Evolutionary conservation across 768 basidiomycete genomes (phyloP), one percentile per base, ranked within the genome.

Genomic region (Coprinopsis sp.): DNA sequence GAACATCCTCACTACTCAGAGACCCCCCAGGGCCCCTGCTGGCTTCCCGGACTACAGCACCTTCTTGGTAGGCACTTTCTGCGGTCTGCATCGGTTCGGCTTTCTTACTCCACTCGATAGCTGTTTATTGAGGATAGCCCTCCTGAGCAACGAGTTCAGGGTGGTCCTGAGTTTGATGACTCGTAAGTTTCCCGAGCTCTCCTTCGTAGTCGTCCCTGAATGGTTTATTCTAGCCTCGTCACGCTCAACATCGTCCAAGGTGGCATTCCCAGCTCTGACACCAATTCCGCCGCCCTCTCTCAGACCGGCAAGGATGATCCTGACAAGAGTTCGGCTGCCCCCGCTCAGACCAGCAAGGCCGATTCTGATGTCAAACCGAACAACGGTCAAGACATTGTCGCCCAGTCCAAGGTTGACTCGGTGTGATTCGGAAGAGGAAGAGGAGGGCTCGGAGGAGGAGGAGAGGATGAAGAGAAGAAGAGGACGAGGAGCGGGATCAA

Each of bases 321-420:
- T 8, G 25, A 40, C 6, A 16, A 27, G 11, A 23, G 25, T 29
- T 4, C 5, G 6, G 25, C 37, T 23, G 6, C 37, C 18, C 25
- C 37, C 5, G 25, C 36, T 8, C 50, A 46, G 23, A 53, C 58
- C 49, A 53, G 58, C 36, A n/a, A 53, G 14, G 50, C 34, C 4
- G 53, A 58, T 30, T 55, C 37, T 24, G 37, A 39, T 12, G 42
- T 56, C 30, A 56, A 56, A 27, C 54, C 56, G 13, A 54, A 58
- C 34, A 52, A 52, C 6, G 33, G 36, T 33, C 50, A 58, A 31
- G 51, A 58, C 42, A 56, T 56, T 33, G 30, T 56, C 24, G 34
- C 12, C 25, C 54, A 54, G 25, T 58, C 56, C 37, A 53, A 44
- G 37, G 37, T 42, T 22, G 28, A 37, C 6, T 52, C n/a, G 51